phyloP scores from a whole-genome alignment of 352 stramenopile genomes.

The Phytophthora crassamura region DNA sequence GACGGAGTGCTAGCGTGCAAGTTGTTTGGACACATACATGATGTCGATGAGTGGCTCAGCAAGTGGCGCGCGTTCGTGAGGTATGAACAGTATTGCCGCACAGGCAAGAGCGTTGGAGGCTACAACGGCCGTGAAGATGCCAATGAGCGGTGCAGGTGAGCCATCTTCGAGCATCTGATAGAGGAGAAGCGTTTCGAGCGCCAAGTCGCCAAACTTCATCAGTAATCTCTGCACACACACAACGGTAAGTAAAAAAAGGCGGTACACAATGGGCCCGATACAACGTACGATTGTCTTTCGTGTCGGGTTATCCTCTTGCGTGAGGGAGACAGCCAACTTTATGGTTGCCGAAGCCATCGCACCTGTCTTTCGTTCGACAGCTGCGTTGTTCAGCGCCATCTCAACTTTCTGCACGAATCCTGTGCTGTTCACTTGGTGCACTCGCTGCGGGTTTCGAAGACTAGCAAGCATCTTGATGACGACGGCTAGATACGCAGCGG shows the following conservation, averaged over 20 bases:
- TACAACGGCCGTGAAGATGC: conserved; percentile 13
- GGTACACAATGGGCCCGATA: background rate
- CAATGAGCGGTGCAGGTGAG: conserved; percentile 5
- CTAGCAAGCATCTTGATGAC: conserved; percentile 16
- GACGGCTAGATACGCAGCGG: conserved; percentile 24
- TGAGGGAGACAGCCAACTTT: conserved; percentile 1
- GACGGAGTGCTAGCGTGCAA: background rate
- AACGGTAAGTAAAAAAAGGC: background rate
- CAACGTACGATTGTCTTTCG: conserved; percentile 2
- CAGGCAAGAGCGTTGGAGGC: conserved; percentile 6
- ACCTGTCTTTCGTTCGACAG: background rate
- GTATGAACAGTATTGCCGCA: conserved; percentile 11
- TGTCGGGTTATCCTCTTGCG: background rate
- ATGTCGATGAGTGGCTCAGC: conserved; percentile 28
- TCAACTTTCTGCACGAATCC: background rate
- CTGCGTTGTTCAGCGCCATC: background rate
- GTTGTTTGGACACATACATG: conserved; percentile 12
- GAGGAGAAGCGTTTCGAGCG: conserved; percentile 26
- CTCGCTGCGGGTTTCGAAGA: background rate
- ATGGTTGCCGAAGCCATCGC: background rate
- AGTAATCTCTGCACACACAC: conserved; percentile 14
- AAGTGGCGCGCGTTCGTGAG: conserved; percentile 7
- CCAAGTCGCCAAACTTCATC: conserved; percentile 30
- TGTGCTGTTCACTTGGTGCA: background rate
- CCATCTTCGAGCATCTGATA: conserved; percentile 35